Evolutionary conservation across 306 rosid species (phyloP), one percentile per base, ranked within the genome.

Genomic region (Malus orientalis): DNA sequence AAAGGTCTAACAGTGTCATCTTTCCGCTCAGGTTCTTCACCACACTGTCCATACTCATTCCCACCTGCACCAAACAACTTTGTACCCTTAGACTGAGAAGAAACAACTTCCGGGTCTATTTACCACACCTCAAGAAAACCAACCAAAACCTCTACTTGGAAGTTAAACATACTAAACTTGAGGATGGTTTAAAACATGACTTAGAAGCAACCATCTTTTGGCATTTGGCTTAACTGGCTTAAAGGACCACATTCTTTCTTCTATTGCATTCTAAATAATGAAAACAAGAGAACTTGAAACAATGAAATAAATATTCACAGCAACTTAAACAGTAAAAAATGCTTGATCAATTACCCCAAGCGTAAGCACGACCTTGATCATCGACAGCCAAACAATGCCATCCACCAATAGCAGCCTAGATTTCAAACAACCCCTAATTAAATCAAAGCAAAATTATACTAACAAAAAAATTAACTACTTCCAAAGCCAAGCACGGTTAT

Each of bases 361-460:
- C 98, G 53, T 91, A 96, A 64, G 99, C 97, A 67, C 90, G 85
- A 75, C 99, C 99, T 78, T 93, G 96, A 85, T 92, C 98, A 81
- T 96, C 98, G 66, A 96, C 99, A 82, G 98, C 99, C 93, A 96
- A 85, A 83, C 99, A 96, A 76, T 96, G 99, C 99, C 98, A 93
- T 16, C 99, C 99, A 64, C 97, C 99, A 84, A 96, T 96, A 51
- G 99, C 99, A 29, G 98, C 99, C 98, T 92, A 78, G 27, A 80
- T 18, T 15, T 36, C 29, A 63, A 79, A 89, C 51, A 54, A 72
- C 30, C 30, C 25, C 11, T 4, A 61, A 10, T 65, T 29, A 57
- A 67, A 51, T 14, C 44, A 42, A 30, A 32, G 30, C 38, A 19
- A 12, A 60, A 60, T 22, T 16, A 5, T 11, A 20, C 5, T 30